Evolutionary conservation across 768 basidiomycete genomes (phyloP).

Genomic region (Phlegmacium glaucopus): DNA sequence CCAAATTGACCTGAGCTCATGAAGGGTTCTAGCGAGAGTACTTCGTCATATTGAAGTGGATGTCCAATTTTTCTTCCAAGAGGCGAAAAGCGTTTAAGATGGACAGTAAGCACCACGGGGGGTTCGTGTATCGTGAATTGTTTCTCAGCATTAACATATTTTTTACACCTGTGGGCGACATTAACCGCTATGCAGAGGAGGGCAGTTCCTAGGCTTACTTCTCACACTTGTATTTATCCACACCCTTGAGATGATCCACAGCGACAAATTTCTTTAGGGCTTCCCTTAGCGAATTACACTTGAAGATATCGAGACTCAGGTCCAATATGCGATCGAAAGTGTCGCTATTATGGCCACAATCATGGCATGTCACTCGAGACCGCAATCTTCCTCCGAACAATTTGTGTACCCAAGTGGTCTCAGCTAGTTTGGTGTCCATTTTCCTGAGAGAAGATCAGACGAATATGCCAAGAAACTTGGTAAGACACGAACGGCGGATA

Average conservation of each 20-base stretch:
- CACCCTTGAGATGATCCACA: conserved; percentile 79
- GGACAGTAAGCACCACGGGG: conserved; percentile 84
- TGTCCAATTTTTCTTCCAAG: conserved; percentile 84
- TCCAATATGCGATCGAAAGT: conserved; percentile 96
- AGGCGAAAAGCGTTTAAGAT: conserved; percentile 93
- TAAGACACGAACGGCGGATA: conserved; percentile 55
- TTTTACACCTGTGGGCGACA: conserved; percentile 71
- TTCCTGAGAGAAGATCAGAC: conserved; percentile 43
- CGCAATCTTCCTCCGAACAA: conserved; percentile 91
- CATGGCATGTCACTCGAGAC: conserved; percentile 83
- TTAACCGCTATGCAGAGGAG: conserved; percentile 1
- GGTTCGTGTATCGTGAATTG: conserved; percentile 85
- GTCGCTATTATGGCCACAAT: conserved; percentile 86
- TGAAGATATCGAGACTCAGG: conserved; percentile 85
- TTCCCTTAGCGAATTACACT: conserved; percentile 56
- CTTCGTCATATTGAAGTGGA: conserved; percentile 74
- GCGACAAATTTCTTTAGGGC: conserved; percentile 80
- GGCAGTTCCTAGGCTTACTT: conserved; percentile 56
- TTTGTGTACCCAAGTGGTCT: conserved; percentile 92
- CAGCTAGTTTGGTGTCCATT: conserved; percentile 64
- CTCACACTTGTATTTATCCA: conserved; percentile 98
- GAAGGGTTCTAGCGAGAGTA: conserved; percentile 64
- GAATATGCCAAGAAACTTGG: background rate
- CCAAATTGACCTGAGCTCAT: conserved; percentile 83
- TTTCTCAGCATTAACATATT: conserved; percentile 86